Base-by-base conservation (phyloP, 169 alveolate genomes). In the Theileria parva region DNA sequence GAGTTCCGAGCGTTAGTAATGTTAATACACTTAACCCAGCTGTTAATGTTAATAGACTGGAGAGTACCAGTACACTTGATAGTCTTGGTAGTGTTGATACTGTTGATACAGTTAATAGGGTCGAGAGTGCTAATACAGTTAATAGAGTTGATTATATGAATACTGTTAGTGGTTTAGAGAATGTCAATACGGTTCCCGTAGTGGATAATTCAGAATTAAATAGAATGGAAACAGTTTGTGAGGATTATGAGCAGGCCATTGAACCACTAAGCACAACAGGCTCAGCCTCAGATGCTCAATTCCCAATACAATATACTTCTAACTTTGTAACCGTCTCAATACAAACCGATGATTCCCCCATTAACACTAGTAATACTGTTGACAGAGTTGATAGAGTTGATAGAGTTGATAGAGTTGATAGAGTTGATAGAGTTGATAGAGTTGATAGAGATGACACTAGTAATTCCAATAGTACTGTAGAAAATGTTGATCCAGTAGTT, bases 231-330 rank as follows among this genome's bases (percentile, higher is more conserved):
- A 59, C 67, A 2, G 67, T 59, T 3, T 28, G 37, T 28, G 44
- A 59, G n/a, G 67, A 59, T 3, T 23, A 59, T 28, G 67, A 59
- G n/a, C 67, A 59, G 17, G 30, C 23, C 0, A 17, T 59, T 23
- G 67, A 59, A 27, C 67, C 67, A 5, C 28, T 59, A 8, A 59
- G 67, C 13, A 59, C 67, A 59, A 28, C 67, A 28, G 67, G 37
- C 67, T 59, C 67, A 59, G 37, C 67, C 1, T 59, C 30, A 23
- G 67, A 59, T 12, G 30, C 17, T 13, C 53, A 44, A 44, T 44
- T 44, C 17, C 53, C 53, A 44, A 44, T 44, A 11, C 53, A 44
- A 13, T 44, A 44, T 8, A 44, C 2, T 44, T 4, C 2, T 44
- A 44, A 44, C 17, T 44, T 44, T 13, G 53, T 44, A 7, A 44